Evolutionary conservation across 2,329 filamentous ascomycete species (phyloP), one percentile per base, ranked within the genome.

Genomic region (Aspergillus sp.): DNA sequence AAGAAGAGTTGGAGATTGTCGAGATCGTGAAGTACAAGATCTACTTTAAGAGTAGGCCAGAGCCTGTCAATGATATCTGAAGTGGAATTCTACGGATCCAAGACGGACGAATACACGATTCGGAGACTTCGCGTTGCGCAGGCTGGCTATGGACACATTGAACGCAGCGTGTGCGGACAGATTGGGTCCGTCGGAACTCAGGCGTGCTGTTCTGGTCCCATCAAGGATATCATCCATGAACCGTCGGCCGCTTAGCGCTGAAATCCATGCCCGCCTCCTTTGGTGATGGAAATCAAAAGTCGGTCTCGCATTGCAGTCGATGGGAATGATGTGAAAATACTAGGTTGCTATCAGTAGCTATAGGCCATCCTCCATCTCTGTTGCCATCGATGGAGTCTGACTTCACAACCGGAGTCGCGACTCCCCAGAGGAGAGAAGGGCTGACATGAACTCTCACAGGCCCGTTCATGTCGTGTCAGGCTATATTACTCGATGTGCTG

Each of bases 401-500:
- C 21, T 23, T 32, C 30, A 1, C 30, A 32, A 32, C 9, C 30
- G 30, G 10, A 32, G 9, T 0, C 30, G 30, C 10, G 30, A 10
- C 10, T 32, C 0, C 9, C 10, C 30, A 10, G 30, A 32, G 3
- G 30, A 12, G 21, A 23, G 21, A 32, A 32, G 2, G 30, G 4
- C 10, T 32, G 9, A 1, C 2, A 3, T 36, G 3, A 30, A 5
- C 5, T 5, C 32, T 15, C 10, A 5, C 12, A 19, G 67, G 69
- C 6, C 67, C 84, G 85, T 66, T 67, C 45, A 65, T 48, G 57
- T 64, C 39, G 91, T 91, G 70, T 96, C 96, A 76, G 91, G 96
- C 77, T 91, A 96, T 75, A 85, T 96, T 60, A 91, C 90, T 62
- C 96, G 92, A 92, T 96, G 91, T 81, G 92, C 97, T 38, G 92